Percentiles rank a stretch among this genome's conserved stretches.
These are phyloP conservation scores for Aspergillus carlsbadensis DNA, from an alignment of 495 filamentous ascomycete species.

Conservation along the genomic window DNA sequence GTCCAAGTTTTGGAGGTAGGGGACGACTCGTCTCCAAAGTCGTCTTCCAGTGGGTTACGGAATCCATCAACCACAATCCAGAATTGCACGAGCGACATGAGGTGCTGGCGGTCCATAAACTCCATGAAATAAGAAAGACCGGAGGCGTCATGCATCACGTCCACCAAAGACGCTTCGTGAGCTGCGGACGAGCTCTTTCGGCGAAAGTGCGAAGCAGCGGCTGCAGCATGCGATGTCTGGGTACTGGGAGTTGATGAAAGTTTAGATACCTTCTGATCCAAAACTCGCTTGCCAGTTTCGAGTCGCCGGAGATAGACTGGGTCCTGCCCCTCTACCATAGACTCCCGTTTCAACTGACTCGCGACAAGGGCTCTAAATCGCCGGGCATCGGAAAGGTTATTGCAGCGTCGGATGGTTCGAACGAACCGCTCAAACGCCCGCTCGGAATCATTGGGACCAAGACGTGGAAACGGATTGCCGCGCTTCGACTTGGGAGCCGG, in stretches of 20 bases:
- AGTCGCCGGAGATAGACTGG: conserved; percentile 81
- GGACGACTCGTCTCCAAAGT: conserved; percentile 66
- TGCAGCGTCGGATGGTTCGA: conserved; percentile 80
- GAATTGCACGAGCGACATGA: conserved; percentile 92
- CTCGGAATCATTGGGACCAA: conserved; percentile 73
- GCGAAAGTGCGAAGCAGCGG: conserved; percentile 35
- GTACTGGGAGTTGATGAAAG: conserved; percentile 72
- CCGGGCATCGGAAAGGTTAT: conserved; percentile 91
- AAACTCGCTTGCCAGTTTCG: conserved; percentile 83
- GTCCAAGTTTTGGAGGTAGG: conserved; percentile 71
- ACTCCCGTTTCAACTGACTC: conserved; percentile 88
- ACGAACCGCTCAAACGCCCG: conserved; percentile 93
- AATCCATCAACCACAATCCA: conserved; percentile 98
- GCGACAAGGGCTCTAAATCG: conserved; percentile 87
- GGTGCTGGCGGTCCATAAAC: conserved; percentile 89
- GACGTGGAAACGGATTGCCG: conserved; percentile 63
- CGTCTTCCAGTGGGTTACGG: conserved; percentile 92
- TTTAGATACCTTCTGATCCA: conserved; percentile 86
- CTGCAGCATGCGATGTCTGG: conserved; percentile 34
- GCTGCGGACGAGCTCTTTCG: conserved; percentile 50
- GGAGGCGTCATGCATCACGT: conserved; percentile 82
- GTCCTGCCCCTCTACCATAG: conserved; percentile 74
- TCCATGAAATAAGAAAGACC: conserved; percentile 99
- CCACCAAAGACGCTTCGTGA: conserved; percentile 70
- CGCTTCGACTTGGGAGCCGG: conserved; percentile 68